These are phyloP conservation scores for Cystobasidium ongulense DNA, from an alignment of 768 basidiomycete genomes.

Conservation along the genomic window DNA sequence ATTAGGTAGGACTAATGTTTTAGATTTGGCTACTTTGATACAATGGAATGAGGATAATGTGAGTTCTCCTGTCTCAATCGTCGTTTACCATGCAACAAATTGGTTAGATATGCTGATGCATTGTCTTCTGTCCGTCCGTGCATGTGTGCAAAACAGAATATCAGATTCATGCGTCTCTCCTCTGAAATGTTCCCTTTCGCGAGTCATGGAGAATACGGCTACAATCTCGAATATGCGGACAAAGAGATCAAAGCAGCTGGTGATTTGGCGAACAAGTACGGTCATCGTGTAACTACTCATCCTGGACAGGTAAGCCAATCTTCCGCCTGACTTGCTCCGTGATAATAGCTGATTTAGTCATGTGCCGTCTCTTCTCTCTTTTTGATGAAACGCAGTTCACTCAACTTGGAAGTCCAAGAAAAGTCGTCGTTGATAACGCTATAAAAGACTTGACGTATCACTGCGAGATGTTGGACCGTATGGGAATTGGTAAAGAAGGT, in stretches of 20 bases:
- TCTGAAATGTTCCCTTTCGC: conserved; percentile 92
- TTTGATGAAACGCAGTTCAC: conserved; percentile 44
- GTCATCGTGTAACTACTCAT: conserved; percentile 74
- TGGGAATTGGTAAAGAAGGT: conserved; percentile 72
- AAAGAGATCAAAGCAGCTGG: conserved; percentile 56
- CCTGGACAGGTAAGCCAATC: conserved; percentile 71
- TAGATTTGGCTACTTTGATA: conserved; percentile 33
- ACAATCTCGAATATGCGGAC: conserved; percentile 67
- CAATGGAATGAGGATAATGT: conserved; percentile 76
- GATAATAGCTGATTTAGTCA: background rate
- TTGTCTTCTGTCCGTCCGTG: conserved; percentile 6
- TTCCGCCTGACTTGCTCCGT: background rate
- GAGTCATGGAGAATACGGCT: conserved; percentile 69
- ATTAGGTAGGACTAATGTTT: conserved; percentile 63
- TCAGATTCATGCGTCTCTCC: conserved; percentile 78
- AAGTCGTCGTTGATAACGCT: conserved; percentile 64
- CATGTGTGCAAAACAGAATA: no score
- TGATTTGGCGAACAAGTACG: conserved; percentile 59
- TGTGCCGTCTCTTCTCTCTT: background rate
- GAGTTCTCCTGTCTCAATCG: no score
- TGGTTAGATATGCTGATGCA: no score
- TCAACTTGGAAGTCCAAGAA: conserved; percentile 65
- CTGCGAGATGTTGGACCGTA: conserved; percentile 72
- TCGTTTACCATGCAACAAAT: no score
- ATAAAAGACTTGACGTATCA: conserved; percentile 78